Evolutionary conservation across 2,329 filamentous ascomycete species (phyloP).

Genomic region (Colletotrichum trifolii): DNA sequence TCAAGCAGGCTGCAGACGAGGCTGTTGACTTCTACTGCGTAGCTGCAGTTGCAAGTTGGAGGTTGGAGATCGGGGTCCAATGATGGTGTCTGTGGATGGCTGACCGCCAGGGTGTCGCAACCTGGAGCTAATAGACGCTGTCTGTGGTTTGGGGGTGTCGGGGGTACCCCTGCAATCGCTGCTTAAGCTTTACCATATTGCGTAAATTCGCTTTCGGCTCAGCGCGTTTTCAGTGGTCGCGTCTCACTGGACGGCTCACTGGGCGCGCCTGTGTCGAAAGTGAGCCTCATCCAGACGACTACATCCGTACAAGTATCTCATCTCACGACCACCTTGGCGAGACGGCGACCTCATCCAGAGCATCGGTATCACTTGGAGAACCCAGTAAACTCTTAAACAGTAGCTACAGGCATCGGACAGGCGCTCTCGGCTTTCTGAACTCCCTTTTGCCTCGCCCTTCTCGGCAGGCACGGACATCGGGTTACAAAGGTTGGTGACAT

Average conservation of each 20-base stretch:
- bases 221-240: conserved; percentile 38
- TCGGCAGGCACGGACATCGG: conserved; percentile 15
- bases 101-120: neutral
- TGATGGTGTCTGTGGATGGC: conserved; percentile 14
- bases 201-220: conserved; percentile 6
- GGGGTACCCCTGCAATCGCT: conserved; percentile 30
- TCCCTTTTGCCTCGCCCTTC: conserved; percentile 13
- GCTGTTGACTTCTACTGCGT: conserved; percentile 1
- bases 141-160: neutral
- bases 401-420: too few species aligned
- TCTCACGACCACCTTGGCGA: neutral
- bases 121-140: conserved; percentile 8
- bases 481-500: conserved; percentile 12
- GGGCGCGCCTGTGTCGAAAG: conserved; percentile 32
- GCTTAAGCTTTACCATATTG: conserved; percentile 23
- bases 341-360: neutral
- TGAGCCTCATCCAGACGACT: conserved; percentile 28
- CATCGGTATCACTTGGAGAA: too few species aligned
- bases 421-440: neutral
- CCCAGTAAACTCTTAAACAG: too few species aligned
- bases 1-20: conserved; percentile 20
- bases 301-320: conserved; percentile 13
- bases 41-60: neutral
- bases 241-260: conserved; percentile 36
- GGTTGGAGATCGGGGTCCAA: conserved; percentile 16